These are phyloP conservation scores for Mariannaea sp. DNA, from an alignment of 2,329 filamentous ascomycete genomes.

Conservation along the genomic window DNA sequence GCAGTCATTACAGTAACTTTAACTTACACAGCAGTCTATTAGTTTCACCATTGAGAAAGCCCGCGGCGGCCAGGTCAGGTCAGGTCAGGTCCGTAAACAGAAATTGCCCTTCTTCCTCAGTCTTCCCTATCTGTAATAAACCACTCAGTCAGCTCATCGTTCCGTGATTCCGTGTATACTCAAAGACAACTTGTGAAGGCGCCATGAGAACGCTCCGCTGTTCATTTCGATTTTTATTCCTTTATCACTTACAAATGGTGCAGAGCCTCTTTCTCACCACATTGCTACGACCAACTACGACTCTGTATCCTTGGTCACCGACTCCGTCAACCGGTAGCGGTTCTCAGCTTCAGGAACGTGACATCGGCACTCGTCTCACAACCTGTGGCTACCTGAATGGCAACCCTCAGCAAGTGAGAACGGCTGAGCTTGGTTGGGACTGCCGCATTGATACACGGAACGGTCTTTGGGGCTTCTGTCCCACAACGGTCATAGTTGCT, in stretches of 20 bases:
- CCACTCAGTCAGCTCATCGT: too few species aligned
- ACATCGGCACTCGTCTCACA: constrained; percentile 29
- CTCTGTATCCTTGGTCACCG: neutral
- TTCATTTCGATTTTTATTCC: too few species aligned
- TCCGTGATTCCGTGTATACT: too few species aligned
- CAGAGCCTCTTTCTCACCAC: neutral
- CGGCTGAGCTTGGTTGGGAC: constrained; percentile 42
- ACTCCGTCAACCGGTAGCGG: neutral
- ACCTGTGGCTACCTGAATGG: constrained; percentile 43
- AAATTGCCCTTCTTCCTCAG: too few species aligned
- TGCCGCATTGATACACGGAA: constrained; percentile 43
- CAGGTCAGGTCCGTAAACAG: too few species aligned
- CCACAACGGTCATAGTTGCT: constrained; percentile 42
- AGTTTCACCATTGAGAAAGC: too few species aligned
- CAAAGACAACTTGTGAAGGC: too few species aligned
- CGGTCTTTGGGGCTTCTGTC: constrained; percentile 48
- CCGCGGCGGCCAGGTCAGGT: too few species aligned
- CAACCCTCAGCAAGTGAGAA: constrained; percentile 36
- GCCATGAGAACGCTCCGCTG: too few species aligned
- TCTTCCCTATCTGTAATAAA: too few species aligned
- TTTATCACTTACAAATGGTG: neutral
- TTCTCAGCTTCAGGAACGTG: neutral
- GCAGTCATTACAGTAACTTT: too few species aligned
- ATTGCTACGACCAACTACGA: neutral
- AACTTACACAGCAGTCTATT: too few species aligned